A percentile compares a stretch with the other conserved stretches of the same genome.
Evolutionary conservation across 805 yeast genomes (phyloP).

Genomic region (Metschnikowia baotianmanensis): DNA sequence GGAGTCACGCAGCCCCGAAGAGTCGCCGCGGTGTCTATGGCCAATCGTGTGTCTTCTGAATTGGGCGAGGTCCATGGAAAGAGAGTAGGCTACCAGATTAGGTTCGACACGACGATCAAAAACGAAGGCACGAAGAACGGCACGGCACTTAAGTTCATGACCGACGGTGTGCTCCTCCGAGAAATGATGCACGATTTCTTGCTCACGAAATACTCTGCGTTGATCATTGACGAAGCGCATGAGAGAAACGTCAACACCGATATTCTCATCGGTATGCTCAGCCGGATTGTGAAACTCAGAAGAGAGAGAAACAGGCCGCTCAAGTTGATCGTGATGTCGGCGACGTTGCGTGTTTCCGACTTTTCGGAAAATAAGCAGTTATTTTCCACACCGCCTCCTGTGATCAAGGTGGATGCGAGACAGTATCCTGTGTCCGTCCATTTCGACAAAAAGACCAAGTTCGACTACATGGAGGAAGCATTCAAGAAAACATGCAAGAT

Average conservation of each 20-base stretch:
- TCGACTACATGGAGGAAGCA: slow-evolving; percentile 82
- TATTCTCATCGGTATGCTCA: slow-evolving; percentile 89
- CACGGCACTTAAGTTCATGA: slow-evolving; percentile 84
- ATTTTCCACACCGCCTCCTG: slow-evolving; percentile 77
- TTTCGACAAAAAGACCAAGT: slow-evolving; percentile 76
- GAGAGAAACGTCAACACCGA: slow-evolving; percentile 96
- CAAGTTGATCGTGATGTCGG: slow-evolving; percentile 92
- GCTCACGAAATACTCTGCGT: slow-evolving; percentile 76
- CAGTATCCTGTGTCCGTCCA: slow-evolving; percentile 93
- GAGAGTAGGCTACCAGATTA: slow-evolving; percentile 75
- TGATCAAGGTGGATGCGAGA: slow-evolving; percentile 85
- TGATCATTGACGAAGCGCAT: slow-evolving; percentile 96
- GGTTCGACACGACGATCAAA: slow-evolving; percentile 71
- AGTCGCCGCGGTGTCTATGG: slow-evolving; percentile 92
- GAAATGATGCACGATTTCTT: slow-evolving; percentile 90
- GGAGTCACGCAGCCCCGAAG: slow-evolving; percentile 96
- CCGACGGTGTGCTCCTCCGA: slow-evolving; percentile 89
- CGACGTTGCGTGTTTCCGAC: slow-evolving; percentile 90
- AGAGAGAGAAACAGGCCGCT: slow-evolving; percentile 55
- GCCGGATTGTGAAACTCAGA: slow-evolving; percentile 79
- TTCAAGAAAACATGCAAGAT: slow-evolving; percentile 82
- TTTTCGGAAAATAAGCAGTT: slow-evolving; percentile 77
- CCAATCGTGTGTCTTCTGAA: slow-evolving; percentile 73
- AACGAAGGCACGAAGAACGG: slow-evolving; percentile 43
- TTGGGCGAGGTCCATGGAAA: slow-evolving; percentile 63